These are phyloP conservation scores for Physcomitrium patens DNA, from an alignment of 225 moss, liverwort and hornwort species.

Conservation along the genomic window DNA sequence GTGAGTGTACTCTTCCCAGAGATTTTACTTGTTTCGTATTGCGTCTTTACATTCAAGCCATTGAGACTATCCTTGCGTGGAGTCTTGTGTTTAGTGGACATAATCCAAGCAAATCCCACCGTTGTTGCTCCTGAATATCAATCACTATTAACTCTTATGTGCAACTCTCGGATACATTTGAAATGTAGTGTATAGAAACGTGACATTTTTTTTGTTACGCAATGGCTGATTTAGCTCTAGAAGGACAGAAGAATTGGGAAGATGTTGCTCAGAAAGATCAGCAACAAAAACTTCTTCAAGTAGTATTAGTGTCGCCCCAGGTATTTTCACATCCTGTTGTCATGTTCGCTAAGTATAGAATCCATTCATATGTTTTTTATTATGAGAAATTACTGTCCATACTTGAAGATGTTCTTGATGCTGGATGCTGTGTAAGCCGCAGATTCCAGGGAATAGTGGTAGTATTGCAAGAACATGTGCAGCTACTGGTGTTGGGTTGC, in stretches of 20 bases:
- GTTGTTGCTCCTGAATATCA: neutral
- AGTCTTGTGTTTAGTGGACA: neutral
- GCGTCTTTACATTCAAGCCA: too few relatives aligned
- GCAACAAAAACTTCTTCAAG: constrained; percentile 76
- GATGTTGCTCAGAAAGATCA: constrained; percentile 58
- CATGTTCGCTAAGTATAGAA: neutral
- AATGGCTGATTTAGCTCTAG: constrained; percentile 47
- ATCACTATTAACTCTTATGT: neutral
- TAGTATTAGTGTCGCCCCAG: constrained; percentile 97
- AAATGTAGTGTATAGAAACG: neutral
- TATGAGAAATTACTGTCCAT: neutral
- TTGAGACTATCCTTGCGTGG: neutral
- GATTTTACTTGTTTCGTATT: neutral
- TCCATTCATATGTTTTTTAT: neutral
- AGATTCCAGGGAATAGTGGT: constrained; percentile 99
- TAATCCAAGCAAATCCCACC: neutral
- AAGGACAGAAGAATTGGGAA: constrained; percentile 56
- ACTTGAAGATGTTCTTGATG: constrained; percentile 4
- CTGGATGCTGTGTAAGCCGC: constrained; percentile 17
- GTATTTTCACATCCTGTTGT: constrained; percentile 37
- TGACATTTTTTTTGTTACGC: constrained; percentile 20
- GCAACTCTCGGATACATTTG: neutral
- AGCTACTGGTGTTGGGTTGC: constrained; percentile 91
- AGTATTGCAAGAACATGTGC: constrained; percentile 99
- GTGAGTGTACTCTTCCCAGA: too few relatives aligned